Conservation (phyloP, 1,284 basidiomycete genomes). For the Papiliotrema laurentii region DNA sequence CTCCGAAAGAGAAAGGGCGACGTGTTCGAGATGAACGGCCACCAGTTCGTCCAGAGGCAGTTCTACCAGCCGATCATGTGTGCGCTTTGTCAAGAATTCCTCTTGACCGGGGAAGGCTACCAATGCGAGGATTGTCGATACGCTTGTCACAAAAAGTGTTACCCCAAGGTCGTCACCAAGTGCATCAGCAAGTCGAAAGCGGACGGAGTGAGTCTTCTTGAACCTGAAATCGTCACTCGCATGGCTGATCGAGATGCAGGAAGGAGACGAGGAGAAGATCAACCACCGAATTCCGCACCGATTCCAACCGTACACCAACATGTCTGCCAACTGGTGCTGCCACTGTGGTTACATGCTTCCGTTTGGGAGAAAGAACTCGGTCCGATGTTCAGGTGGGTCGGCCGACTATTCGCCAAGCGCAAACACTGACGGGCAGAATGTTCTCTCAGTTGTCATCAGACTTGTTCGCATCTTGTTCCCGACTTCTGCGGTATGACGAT, state of each 20-base stretch:
- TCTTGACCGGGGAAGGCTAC: conserved; percentile 94
- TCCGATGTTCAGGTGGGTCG: conserved; percentile 67
- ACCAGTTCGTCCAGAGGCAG: conserved; percentile 94
- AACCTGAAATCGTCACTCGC: too few relatives aligned
- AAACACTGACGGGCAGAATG: conserved; percentile 59
- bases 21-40: conserved; percentile 98
- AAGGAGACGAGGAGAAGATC: conserved; percentile 96
- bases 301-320: conserved; percentile 94
- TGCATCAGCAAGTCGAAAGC: conserved; percentile 97
- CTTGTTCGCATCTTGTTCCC: conserved; percentile 96
- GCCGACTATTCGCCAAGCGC: not conserved
- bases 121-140: conserved; percentile 99
- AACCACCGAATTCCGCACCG: conserved; percentile 99
- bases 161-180: conserved; percentile 98
- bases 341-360: conserved; percentile 99
- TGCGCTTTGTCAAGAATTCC: conserved; percentile 95
- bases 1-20: conserved; percentile 97
- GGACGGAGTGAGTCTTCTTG: conserved; percentile 61
- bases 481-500: conserved; percentile 99
- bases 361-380: conserved; percentile 91
- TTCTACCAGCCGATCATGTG: conserved; percentile 99
- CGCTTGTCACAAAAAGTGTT: conserved; percentile 98
- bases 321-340: conserved; percentile 99
- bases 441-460: conserved; percentile 92
- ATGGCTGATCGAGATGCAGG: conserved; percentile 55